Evolutionary conservation across 305 asterid genomes (phyloP).

Genomic region (Vinca major): DNA sequence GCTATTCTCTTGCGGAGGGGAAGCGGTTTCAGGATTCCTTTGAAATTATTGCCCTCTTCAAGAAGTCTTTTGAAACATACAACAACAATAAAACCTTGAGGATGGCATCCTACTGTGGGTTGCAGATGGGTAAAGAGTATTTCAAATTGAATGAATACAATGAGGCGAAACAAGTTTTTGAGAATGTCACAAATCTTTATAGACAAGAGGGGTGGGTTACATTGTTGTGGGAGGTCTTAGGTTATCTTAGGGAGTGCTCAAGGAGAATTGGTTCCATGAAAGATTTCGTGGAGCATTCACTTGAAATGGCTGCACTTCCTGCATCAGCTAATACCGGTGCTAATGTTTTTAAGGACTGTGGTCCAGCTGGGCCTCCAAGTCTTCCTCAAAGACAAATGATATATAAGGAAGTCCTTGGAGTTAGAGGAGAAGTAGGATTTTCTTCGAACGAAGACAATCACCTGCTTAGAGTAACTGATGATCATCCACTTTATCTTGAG

Average conservation of each 20-base stretch:
- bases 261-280: conserved; percentile 55
- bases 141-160: conserved; percentile 43
- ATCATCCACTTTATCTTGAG: conserved; percentile 80
- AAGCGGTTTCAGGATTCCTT: conserved; percentile 73
- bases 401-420: conserved; percentile 78
- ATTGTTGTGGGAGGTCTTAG: conserved; percentile 81
- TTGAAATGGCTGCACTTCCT: conserved; percentile 97
- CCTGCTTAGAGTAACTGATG: conserved; percentile 51
- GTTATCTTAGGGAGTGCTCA: conserved; percentile 90
- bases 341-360: conserved; percentile 44
- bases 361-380: conserved; percentile 76
- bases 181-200: conserved; percentile 64
- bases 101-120: conserved; percentile 78
- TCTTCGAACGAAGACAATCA: conserved; percentile 33
- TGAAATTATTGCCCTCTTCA: conserved; percentile 84
- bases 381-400: conserved; percentile 60
- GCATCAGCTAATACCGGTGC: conserved; percentile 34
- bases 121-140: conserved; percentile 80
- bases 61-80: conserved; percentile 74
- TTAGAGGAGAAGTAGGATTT: conserved; percentile 49
- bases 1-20: conserved; percentile 68
- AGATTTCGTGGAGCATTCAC: conserved; percentile 87
- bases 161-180: conserved; percentile 70
- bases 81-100: conserved; percentile 56
- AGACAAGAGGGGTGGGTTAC: conserved; percentile 91